phyloP scores from a whole-genome alignment of 2,329 filamentous ascomycete genomes.

The Colletotrichum sp. region DNA sequence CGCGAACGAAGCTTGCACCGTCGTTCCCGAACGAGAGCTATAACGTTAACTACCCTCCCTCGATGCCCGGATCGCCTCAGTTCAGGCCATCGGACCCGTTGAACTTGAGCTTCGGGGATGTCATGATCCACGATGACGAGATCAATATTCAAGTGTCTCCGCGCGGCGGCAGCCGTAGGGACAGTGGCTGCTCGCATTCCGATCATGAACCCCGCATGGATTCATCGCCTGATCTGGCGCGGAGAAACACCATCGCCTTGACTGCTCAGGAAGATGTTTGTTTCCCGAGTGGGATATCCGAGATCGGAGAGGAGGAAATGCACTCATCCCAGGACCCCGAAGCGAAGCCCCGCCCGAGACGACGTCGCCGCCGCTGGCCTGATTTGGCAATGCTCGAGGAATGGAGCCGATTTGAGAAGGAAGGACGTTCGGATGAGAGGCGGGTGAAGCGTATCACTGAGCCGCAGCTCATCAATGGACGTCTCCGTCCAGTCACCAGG shows the following conservation, averaged over 20 bases:
- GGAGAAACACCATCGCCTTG: conserved; percentile 63
- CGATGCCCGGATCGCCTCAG: conserved; percentile 66
- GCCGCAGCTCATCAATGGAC: conserved; percentile 88
- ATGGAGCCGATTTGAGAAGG: conserved; percentile 90
- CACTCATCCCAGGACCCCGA: conserved; percentile 47
- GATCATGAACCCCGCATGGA: conserved; percentile 25
- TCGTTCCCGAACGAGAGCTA: conserved; percentile 50
- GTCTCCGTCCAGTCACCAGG: conserved; percentile 79
- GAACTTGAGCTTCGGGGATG: conserved; percentile 68
- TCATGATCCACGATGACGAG: conserved; percentile 71
- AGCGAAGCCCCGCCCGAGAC: conserved; percentile 31
- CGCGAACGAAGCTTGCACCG: conserved; percentile 45
- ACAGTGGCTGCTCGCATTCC: conserved; percentile 35
- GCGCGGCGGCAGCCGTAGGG: conserved; percentile 25
- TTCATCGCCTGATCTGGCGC: conserved; percentile 29
- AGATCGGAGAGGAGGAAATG: conserved; percentile 79
- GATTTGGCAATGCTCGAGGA: conserved; percentile 84
- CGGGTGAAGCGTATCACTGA: conserved; percentile 92
- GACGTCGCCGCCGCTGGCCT: conserved; percentile 78
- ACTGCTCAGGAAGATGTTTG: conserved; percentile 88
- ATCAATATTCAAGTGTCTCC: conserved; percentile 44
- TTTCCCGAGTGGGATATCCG: conserved; percentile 83
- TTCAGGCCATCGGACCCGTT: conserved; percentile 53
- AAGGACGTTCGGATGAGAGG: conserved; percentile 80
- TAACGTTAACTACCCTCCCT: conserved; percentile 73